These are phyloP conservation scores for Vaccinium corymbosum DNA, from an alignment of 148 eudicot genomes.

Conservation along the genomic window DNA sequence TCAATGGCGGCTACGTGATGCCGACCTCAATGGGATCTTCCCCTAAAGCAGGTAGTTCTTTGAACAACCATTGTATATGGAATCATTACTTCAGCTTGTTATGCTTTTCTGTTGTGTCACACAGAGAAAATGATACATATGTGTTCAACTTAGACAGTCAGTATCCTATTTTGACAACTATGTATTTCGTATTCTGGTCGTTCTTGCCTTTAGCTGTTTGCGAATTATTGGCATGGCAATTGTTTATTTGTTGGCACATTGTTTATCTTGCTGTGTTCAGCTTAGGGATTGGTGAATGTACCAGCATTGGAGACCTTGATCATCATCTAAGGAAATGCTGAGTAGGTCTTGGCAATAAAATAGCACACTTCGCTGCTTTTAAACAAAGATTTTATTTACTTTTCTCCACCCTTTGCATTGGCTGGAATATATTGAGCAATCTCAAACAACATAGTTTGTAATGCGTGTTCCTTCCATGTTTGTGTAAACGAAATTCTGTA, in stretches of 20 bases:
- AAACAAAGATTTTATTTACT: not conserved
- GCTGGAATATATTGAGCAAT: not conserved
- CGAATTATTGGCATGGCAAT: not conserved
- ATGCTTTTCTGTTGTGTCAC: not conserved
- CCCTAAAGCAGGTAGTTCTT: slow-evolving; percentile 57
- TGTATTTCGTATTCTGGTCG: not conserved
- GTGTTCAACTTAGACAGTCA: not conserved
- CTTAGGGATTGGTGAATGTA: not conserved
- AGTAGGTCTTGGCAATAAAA: not conserved
- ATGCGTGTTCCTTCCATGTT: not conserved
- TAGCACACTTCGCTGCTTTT: not conserved
- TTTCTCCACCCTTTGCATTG: not conserved
- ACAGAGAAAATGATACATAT: too few relatives aligned
- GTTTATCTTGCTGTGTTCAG: not conserved
- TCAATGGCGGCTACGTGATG: slow-evolving; percentile 34
- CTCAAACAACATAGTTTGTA: not conserved
- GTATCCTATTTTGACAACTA: not conserved
- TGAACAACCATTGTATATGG: not conserved
- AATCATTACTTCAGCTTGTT: not conserved
- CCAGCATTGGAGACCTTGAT: slow-evolving; percentile 9
- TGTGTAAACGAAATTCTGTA: not conserved
- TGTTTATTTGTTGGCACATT: not conserved
- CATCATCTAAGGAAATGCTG: not conserved
- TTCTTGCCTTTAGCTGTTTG: not conserved
- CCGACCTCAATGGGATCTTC: slow-evolving; percentile 52